Evolutionary conservation across 495 filamentous ascomycete genomes (phyloP), one percentile per base, ranked within the genome.

Genomic region (Aspergillus incahuasiensis): DNA sequence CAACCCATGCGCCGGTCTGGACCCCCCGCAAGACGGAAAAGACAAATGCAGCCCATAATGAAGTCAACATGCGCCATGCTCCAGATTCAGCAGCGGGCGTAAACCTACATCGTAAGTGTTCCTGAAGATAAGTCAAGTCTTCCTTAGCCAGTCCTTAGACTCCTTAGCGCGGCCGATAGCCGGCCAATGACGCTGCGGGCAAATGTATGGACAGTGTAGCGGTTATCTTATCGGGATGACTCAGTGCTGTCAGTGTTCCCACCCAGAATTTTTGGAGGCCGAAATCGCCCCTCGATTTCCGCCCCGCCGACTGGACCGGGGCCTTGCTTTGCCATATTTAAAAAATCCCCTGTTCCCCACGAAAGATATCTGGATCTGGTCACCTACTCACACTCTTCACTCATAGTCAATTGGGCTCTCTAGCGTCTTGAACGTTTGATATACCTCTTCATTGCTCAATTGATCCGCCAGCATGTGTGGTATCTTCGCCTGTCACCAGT

Each of bases 401-500:
- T 15, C 12, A 9, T 35, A 35, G 2, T 35, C 32, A 15, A 35
- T 35, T 35, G 32, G 32, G 32, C 32, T 9, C 13, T 11, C 32
- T 12, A 35, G 9, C 32, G 13, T 5, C 44, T 52, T 47, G 43
- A 24, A 50, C 52, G 65, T 54, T 66, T 58, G 59, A 68, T 52
- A 42, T 54, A 34, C 58, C 47, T 39, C 43, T 58, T 34, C 48
- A 43, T 40, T 44, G 20, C 32, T 60, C 64, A 66, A 67, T 70
- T 66, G 65, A 62, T 13, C 43, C 40, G 58, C 60, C 68, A 73
- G 58, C 55, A 82, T 82, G 79, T 82, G 79, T 74, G 94, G 94
- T 70, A 97, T 98, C 65, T 96, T 97, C 70, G 92, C 91, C 64
- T 96, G 92, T 73, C 89, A 97, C 74, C 79, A 82, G 90, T 94